Base-by-base conservation (phyloP, 2,329 filamentous ascomycete genomes). In the Epichloe festucae region DNA sequence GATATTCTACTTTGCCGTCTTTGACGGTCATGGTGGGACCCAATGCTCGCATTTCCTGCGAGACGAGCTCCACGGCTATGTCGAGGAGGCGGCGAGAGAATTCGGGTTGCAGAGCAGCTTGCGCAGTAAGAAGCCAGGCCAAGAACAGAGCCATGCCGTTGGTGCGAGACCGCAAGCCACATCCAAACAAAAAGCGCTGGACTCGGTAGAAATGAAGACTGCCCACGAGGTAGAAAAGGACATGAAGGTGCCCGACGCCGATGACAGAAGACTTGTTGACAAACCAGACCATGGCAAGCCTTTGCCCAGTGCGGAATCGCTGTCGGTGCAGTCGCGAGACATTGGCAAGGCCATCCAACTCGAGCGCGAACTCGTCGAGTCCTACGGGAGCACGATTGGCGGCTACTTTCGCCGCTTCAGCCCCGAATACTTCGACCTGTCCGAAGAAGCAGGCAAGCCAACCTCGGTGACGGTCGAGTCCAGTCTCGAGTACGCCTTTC, bases 1-100 rank as follows among this genome's bases (percentile, higher is more conserved):
- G 65, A 84, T 97, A 36, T 98, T 98, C 68, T 98, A 97, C 67
- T 98, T 96, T 74, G 90, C 81, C 1, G 83, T 97, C 1, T 98
- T 97, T 62, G 93, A 98, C 67, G 93, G 93, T 3, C 93, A 98
- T 70, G 93, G 93, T 10, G 93, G 93, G 19, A 78, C 74, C 19
- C 87, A 95, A 65, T 97, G 93, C 67, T 89, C 89, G 54, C 82
- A 85, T 17, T 97, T 95, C 60, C 68, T 97, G 58, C 78, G 83
- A 53, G 87, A 96, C 54, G 81, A 86, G 62, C 71, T 98, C 54
- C 93, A 96, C 65, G 79, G 80, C 10, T 97, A 96, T 65, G 82
- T 98, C 38, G 91, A 98, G 67, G 78, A 88, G 57, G 81, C 89
- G 0, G 87, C 88, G 0, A 73, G 74, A 52, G 75, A 82, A 17